Conservation (phyloP, 768 basidiomycete species). For the Suillus placidus region DNA sequence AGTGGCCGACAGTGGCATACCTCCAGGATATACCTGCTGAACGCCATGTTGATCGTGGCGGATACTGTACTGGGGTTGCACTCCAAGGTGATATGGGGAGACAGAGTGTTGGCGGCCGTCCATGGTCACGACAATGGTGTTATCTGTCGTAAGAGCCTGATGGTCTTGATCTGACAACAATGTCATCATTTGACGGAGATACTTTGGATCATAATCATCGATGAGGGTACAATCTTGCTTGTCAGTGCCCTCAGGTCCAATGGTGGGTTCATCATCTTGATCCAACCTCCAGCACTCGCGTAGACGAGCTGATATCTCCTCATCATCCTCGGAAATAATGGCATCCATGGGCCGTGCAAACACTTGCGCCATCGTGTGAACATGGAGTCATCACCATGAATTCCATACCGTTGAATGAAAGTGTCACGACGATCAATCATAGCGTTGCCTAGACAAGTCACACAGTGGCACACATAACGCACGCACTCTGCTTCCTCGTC, state of each 20-base stretch:
- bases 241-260: conserved; percentile 61
- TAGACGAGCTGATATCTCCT: conserved; percentile 46
- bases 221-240: conserved; percentile 70
- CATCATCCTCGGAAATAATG: conserved; percentile 32
- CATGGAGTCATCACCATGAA: conserved; percentile 15
- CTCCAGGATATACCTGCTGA: conserved; percentile 26
- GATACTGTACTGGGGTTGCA: conserved; percentile 28
- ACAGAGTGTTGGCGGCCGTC: conserved; percentile 57
- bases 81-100: conserved; percentile 47
- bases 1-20: conserved; percentile 28
- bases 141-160: conserved; percentile 52
- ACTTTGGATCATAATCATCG: conserved; percentile 70
- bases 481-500: conserved; percentile 25
- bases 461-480: conserved; percentile 62
- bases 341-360: conserved; percentile 33
- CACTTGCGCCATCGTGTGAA: conserved; percentile 10
- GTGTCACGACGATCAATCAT: conserved; percentile 70
- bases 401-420: conserved; percentile 27
- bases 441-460: conserved; percentile 81
- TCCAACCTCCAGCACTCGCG: conserved; percentile 73
- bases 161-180: conserved; percentile 60
- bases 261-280: conserved; percentile 57
- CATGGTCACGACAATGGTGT: conserved; percentile 42
- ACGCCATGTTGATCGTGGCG: conserved; percentile 29
- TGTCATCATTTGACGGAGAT: conserved; percentile 56